phyloP scores from a whole-genome alignment of 176 grass and related monocot species.

The Musa beccarii region DNA sequence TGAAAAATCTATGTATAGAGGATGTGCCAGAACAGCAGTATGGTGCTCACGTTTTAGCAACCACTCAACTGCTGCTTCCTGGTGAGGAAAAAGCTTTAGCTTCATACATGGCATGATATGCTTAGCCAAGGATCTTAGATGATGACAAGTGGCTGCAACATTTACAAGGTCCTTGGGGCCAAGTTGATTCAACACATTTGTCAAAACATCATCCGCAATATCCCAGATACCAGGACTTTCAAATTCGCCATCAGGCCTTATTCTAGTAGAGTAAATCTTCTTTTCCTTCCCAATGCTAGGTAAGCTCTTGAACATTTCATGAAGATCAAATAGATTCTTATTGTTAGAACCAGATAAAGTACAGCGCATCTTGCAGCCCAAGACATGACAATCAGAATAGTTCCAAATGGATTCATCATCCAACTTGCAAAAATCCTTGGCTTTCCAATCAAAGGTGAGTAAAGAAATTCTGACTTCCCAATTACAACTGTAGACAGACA shows the following conservation, averaged over 20 bases:
- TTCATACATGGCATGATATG: conserved; percentile 90
- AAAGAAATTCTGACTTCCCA: conserved; percentile 75
- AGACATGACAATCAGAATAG: conserved; percentile 58
- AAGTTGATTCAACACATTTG: conserved; percentile 45
- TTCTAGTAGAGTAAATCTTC: conserved; percentile 36
- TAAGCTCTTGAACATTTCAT: conserved; percentile 80
- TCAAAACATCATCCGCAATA: conserved; percentile 69
- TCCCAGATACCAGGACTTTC: conserved; percentile 54
- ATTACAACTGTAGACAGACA: conserved; percentile 44
- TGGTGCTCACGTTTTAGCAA: conserved; percentile 68
- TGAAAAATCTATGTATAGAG: conserved; percentile 64
- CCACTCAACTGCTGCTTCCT: conserved; percentile 88
- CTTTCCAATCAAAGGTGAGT: conserved; percentile 47
- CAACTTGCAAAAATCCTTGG: conserved; percentile 22
- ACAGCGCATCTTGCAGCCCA: conserved; percentile 57
- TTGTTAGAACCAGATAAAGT: conserved; percentile 34
- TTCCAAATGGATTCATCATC: conserved; percentile 58
- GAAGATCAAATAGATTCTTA: conserved; percentile 60
- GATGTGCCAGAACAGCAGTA: conserved; percentile 35
- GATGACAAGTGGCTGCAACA: conserved; percentile 60
- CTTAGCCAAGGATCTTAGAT: conserved; percentile 57
- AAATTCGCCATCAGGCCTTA: conserved; percentile 34
- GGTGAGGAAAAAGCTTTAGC: conserved; percentile 91
- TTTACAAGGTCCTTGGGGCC: conserved; percentile 63
- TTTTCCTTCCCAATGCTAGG: conserved; percentile 58